These are phyloP conservation scores for Verticillium zaregamsianum DNA, from an alignment of 2,329 filamentous ascomycete genomes.

Conservation along the genomic window DNA sequence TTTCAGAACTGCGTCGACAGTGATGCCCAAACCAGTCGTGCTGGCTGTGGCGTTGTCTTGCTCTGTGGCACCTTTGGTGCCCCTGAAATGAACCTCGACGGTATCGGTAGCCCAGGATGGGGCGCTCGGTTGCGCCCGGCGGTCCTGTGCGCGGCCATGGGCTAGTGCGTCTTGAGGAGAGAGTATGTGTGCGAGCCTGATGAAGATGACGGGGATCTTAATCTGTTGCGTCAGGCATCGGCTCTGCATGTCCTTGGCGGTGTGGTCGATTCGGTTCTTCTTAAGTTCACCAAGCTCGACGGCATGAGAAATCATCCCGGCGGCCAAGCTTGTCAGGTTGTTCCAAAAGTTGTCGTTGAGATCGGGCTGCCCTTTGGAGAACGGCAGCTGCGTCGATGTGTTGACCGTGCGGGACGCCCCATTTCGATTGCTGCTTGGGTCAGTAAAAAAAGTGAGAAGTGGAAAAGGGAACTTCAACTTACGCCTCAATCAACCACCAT, in stretches of 20 bases:
- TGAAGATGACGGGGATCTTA: slow-evolving; percentile 42
- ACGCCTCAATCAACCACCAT: slow-evolving; percentile 73
- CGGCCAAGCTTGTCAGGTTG: slow-evolving; percentile 44
- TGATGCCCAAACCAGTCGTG: slow-evolving; percentile 5
- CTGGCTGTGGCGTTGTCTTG: neutral
- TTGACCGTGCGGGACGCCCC: slow-evolving; percentile 18
- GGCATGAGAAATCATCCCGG: slow-evolving; percentile 47
- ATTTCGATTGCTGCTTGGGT: slow-evolving; percentile 19
- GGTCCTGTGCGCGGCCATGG: neutral
- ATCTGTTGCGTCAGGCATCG: slow-evolving; percentile 37
- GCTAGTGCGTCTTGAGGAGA: neutral
- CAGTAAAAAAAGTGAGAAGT: neutral
- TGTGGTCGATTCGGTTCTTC: slow-evolving; percentile 36
- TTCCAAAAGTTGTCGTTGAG: slow-evolving; percentile 48
- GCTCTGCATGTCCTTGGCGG: slow-evolving; percentile 26
- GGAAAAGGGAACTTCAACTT: slow-evolving; percentile 24
- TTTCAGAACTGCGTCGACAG: slow-evolving; percentile 46
- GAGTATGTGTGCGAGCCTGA: slow-evolving; percentile 43
- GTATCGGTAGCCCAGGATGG: slow-evolving; percentile 54
- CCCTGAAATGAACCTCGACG: slow-evolving; percentile 54
- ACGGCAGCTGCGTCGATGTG: slow-evolving; percentile 27
- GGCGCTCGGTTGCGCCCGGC: slow-evolving; percentile 11
- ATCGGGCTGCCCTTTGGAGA: slow-evolving; percentile 38
- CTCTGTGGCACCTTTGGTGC: slow-evolving; percentile 10
- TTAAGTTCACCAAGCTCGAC: slow-evolving; percentile 45